A percentile compares a stretch with the other conserved stretches of the same genome.
These are phyloP conservation scores for Paramarasmius palmivorus DNA, from an alignment of 1,284 basidiomycete genomes.

Conservation along the genomic window DNA sequence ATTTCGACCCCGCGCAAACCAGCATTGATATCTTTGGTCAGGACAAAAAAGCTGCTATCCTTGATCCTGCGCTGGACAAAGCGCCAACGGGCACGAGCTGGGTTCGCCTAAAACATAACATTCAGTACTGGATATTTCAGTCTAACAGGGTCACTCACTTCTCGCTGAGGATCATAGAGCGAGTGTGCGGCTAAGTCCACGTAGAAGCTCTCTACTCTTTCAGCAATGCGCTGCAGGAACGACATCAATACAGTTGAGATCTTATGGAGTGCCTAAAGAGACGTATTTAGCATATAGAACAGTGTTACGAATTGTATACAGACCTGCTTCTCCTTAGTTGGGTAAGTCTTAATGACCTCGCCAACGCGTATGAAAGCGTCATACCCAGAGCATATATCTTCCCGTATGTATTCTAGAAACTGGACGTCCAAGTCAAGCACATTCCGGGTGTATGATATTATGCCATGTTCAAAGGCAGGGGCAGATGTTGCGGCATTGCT, in stretches of 20 bases:
- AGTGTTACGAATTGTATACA: background rate
- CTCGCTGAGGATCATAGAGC: slow-evolving; percentile 11
- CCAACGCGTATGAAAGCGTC: slow-evolving; percentile 11
- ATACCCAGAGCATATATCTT: slow-evolving; percentile 11
- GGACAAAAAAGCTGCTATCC: slow-evolving; percentile 18
- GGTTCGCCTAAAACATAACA: slow-evolving; percentile 1
- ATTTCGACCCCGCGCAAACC: background rate
- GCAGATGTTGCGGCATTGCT: slow-evolving; percentile 8
- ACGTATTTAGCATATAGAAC: background rate
- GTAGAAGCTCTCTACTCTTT: slow-evolving; percentile 15
- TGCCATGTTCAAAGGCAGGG: slow-evolving; percentile 11
- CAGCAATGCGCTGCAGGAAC: slow-evolving; percentile 13
- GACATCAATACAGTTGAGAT: slow-evolving; percentile 13
- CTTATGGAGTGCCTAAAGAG: slow-evolving; percentile 11
- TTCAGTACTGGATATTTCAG: no score
- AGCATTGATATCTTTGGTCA: slow-evolving; percentile 5
- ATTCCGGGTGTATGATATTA: slow-evolving; percentile 8
- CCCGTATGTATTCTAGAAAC: slow-evolving; percentile 12
- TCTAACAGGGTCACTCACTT: no score
- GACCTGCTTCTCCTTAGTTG: slow-evolving; percentile 14
- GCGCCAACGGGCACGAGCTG: slow-evolving; percentile 14
- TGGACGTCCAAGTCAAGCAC: slow-evolving; percentile 12
- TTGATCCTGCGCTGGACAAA: slow-evolving; percentile 11
- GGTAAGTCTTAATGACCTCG: slow-evolving; percentile 12
- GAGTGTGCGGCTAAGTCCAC: slow-evolving; percentile 12